phyloP scores from a whole-genome alignment of 345 rosid genomes.

The Mangifera indica region DNA sequence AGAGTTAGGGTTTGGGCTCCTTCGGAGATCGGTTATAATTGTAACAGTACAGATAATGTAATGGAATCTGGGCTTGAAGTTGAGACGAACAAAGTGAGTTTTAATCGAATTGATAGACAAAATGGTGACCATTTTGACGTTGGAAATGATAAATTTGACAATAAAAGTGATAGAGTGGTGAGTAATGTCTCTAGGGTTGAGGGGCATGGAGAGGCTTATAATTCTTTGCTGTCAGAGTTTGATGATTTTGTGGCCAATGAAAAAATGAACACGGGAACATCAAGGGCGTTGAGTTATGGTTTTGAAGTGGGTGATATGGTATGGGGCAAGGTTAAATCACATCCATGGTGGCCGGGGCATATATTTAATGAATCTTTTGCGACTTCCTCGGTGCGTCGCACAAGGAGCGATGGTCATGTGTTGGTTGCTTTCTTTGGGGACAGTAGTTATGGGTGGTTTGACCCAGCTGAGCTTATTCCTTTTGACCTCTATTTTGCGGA shows the following conservation, averaged over 20 bases:
- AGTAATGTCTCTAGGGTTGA: slow-evolving; percentile 19
- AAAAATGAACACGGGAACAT: slow-evolving; percentile 55
- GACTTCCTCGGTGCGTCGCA: slow-evolving; percentile 73
- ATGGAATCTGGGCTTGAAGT: slow-evolving; percentile 34
- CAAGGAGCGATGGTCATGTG: slow-evolving; percentile 78
- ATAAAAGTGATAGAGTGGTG: slow-evolving; percentile 15
- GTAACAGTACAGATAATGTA: slow-evolving; percentile 17
- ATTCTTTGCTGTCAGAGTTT: slow-evolving; percentile 74
- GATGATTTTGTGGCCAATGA: slow-evolving; percentile 91
- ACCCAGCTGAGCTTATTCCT: slow-evolving; percentile 93
- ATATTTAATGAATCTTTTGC: slow-evolving; percentile 93
- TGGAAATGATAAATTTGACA: slow-evolving; percentile 28
- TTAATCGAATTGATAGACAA: slow-evolving; percentile 4
- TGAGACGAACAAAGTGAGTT: slow-evolving; percentile 21
- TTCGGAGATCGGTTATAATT: slow-evolving; percentile 11
- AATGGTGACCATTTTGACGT: slow-evolving; percentile 29
- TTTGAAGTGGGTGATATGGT: slow-evolving; percentile 96
- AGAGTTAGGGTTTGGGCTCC: slow-evolving; percentile 19
- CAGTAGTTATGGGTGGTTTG: slow-evolving; percentile 99
- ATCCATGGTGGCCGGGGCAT: slow-evolving; percentile 99
- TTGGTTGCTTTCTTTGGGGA: slow-evolving; percentile 97
- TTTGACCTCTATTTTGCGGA: slow-evolving; percentile 66
- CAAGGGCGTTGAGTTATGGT: slow-evolving; percentile 76
- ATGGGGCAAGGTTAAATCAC: slow-evolving; percentile 99
- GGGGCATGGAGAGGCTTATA: slow-evolving; percentile 36